Conservation (phyloP, 305 asterid genomes). For the Plantago lanceolata region DNA sequence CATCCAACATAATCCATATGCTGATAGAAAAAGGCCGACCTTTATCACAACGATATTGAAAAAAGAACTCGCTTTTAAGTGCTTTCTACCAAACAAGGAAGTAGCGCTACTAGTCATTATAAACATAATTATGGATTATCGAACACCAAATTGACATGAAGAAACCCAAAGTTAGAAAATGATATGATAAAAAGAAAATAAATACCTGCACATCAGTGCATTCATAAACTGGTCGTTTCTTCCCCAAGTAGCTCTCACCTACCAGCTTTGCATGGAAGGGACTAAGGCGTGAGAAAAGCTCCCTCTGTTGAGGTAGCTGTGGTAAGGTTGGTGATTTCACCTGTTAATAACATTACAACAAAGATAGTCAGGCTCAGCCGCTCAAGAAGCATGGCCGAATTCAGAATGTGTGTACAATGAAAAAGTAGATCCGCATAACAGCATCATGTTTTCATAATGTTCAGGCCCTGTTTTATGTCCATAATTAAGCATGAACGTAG, state of each 20-base stretch:
- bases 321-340: conserved; percentile 83
- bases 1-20: neutral
- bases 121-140: neutral
- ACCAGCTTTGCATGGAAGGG: conserved; percentile 83
- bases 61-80: too few species aligned
- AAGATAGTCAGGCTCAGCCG: too few species aligned
- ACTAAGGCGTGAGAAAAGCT: conserved; percentile 60
- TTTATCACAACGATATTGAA: neutral
- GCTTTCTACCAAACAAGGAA: neutral
- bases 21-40: neutral
- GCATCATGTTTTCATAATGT: too few species aligned
- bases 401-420: neutral
- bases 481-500: neutral
- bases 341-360: conserved; percentile 38
- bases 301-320: conserved; percentile 72
- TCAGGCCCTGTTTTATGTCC: too few species aligned
- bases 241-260: conserved; percentile 91
- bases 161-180: neutral
- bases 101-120: neutral
- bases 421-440: too few species aligned
- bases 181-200: conserved; percentile 7
- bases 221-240: conserved; percentile 82
- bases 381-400: conserved; percentile 7
- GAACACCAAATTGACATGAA: neutral
- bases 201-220: conserved; percentile 81